Evolutionary conservation across 768 basidiomycete genomes (phyloP), one percentile per base, ranked within the genome.

Genomic region (Hortiboletus campestris): DNA sequence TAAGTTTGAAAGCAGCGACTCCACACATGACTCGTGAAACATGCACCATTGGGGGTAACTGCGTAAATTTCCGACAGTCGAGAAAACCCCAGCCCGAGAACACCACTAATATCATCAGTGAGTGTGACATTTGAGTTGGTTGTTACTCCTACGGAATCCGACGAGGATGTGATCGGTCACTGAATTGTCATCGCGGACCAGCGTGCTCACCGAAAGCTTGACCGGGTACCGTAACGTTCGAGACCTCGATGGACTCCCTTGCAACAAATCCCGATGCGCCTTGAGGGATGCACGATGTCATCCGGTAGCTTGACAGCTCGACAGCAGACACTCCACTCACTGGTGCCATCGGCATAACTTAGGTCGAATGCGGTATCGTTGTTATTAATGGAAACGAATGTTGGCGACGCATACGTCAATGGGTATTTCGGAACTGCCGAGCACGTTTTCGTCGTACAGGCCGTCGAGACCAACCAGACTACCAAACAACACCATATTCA

Each of bases 41-140:
- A 61, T 69, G 48, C 60, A 86, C 88, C 82, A 58, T 84, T 80
- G 12, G 74, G 67, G 10, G 75, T 70, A 4, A 70, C 62, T 22
- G 61, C 64, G 7, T 79, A 71, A 28, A 92, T 84, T 13, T 77
- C 75, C 2, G 90, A 91, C 35, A 91, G 74, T 20, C 89, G 79
- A 28, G 88, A 78, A 68, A 92, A 92, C 1, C 90, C 89, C 29
- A 92, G 73, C 20, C 90, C 90, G 20, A 92, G 64, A 36, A 92
- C 71, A 3, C 90, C 90, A 55, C 88, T 91, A 9, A 84, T 75
- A 46, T 86, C 68, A 63, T 88, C 83, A 11, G 73, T 72, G 58
- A 91, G 72, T 16, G 82, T 77, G 34, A 91, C 77, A 63, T 86
- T 88, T 20, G 83, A 83, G 39, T 78, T 68, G 2, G 82, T 83